Conservation (phyloP, 2,329 filamentous ascomycete genomes). For the Orbilia brochopaga region DNA sequence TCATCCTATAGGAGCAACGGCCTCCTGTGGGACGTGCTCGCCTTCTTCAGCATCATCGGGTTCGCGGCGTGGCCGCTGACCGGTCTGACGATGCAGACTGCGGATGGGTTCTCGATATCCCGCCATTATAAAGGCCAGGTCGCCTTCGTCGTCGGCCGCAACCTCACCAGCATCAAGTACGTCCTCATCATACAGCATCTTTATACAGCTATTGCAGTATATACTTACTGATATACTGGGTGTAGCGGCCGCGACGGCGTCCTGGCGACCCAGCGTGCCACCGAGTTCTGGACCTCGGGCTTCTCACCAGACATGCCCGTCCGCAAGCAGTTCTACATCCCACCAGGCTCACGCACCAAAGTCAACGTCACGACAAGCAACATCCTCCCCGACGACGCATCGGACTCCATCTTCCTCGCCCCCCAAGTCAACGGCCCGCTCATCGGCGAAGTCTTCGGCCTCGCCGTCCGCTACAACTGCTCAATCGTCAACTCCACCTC, state of each 20-base stretch:
- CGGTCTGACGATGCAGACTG: constrained; percentile 42
- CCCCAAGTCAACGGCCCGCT: constrained; percentile 32
- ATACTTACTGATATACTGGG: background rate
- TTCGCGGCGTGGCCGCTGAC: constrained; percentile 43
- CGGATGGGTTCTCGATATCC: constrained; percentile 31
- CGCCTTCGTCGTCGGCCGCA: constrained; percentile 27
- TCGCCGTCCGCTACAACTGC: constrained; percentile 41
- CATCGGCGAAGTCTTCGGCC: constrained; percentile 28
- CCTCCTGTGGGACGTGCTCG: constrained; percentile 30
- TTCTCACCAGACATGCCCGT: constrained; percentile 35
- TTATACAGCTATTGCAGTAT: background rate
- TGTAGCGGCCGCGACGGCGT: constrained; percentile 31
- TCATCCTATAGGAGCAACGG: constrained; percentile 33
- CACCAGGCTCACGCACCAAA: constrained; percentile 24
- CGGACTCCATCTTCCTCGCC: constrained; percentile 32
- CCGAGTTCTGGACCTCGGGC: constrained; percentile 38
- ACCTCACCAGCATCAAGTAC: constrained; percentile 40
- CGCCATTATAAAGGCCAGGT: constrained; percentile 12
- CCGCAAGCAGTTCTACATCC: constrained; percentile 37
- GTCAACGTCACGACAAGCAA: constrained; percentile 27
- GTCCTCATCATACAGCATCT: background rate
- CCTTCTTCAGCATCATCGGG: constrained; percentile 41
- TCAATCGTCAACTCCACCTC: constrained; percentile 33
- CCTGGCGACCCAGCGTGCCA: constrained; percentile 24
- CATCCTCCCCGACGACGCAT: constrained; percentile 35